Evolutionary conservation across 139 green algal genomes (phyloP), one percentile per base, ranked within the genome.

Genomic region (Chlorella sp.): DNA sequence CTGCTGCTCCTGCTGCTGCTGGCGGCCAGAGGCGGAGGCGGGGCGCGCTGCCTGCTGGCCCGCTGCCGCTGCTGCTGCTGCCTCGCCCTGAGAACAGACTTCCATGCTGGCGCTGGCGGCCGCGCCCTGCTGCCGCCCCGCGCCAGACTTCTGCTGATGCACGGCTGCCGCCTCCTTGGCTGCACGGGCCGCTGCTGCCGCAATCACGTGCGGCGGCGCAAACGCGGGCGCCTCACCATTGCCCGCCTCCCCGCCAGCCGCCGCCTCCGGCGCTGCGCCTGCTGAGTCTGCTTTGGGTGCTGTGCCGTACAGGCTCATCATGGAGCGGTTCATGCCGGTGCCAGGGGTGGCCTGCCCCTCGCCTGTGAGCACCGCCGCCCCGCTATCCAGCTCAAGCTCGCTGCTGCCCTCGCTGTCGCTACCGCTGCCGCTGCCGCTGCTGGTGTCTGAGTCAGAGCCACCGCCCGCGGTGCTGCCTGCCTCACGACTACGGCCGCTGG

Each of bases 271-370:
- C 32, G 30, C 68, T 30, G 32, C 12, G 28, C 28, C 38, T 28
- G 55, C 68, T 69, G 85, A 26, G 23, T 7, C 36, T 68, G 67
- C 41, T 67, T 73, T 28, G 21, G 26, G 79, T 6, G 21, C 86
- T 38, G 83, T 87, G 68, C 87, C 87, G 75, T 95, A 95, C 83
- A 95, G 89, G 69, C 81, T 90, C n/a, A 95, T 76, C 44, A 95
- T 78, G 4, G 85, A 89, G 55, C 64, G 85, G 70, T 94, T 95
- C 57, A 95, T 86, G 55, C 86, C 70, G 4, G 28, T 86, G 38
- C 78, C 78, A 4, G 76, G 76, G 0, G 62, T 80, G 44, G 57
- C 41, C 67, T 68, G 41, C 55, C 74, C 68, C 44, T 78, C 44
- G 55, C 39, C 44, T 56, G 57, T 17, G 16, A 78, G 55, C 47